phyloP scores from a whole-genome alignment of 768 basidiomycete species.

The Lanmaoa pseudosensibilis region DNA sequence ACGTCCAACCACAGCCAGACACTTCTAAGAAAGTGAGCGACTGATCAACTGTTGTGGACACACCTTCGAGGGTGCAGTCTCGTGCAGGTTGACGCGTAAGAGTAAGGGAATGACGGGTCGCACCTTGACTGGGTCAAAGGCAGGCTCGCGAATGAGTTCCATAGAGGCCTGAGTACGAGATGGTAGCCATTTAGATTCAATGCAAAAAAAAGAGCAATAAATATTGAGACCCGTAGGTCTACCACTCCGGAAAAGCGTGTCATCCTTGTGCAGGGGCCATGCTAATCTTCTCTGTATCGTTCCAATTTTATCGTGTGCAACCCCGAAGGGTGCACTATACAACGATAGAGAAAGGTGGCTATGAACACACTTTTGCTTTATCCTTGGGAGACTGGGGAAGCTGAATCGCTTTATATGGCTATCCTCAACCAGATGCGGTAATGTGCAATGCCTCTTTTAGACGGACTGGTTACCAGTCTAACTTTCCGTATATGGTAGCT shows the following conservation, averaged over 20 bases:
- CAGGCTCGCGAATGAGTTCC: neutral
- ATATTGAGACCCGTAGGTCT: slow-evolving; percentile 49
- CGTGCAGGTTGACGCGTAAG: neutral
- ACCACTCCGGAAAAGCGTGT: slow-evolving; percentile 97
- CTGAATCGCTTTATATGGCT: slow-evolving; percentile 4
- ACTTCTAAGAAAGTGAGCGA: neutral
- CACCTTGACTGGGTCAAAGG: neutral
- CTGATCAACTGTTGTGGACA: neutral
- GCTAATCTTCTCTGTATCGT: slow-evolving; percentile 99
- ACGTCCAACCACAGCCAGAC: neutral
- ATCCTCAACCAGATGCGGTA: neutral
- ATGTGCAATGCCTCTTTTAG: no score
- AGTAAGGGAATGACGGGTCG: neutral
- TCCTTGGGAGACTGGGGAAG: slow-evolving; percentile 12
- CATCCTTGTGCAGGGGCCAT: slow-evolving; percentile 99
- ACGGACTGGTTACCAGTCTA: no score
- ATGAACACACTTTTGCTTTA: slow-evolving; percentile 20
- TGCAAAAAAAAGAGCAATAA: slow-evolving; percentile 28
- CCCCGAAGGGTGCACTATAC: slow-evolving; percentile 74
- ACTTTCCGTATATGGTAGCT: neutral
- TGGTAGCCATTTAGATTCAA: neutral
- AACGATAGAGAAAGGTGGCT: accelerated
- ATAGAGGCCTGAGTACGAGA: no score
- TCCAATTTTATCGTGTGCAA: slow-evolving; percentile 99
- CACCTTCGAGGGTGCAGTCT: no score